A percentile compares a stretch with the other conserved stretches of the same genome.
phyloP scores from a whole-genome alignment of 2,329 filamentous ascomycete species.

The Epichloe sp. region DNA sequence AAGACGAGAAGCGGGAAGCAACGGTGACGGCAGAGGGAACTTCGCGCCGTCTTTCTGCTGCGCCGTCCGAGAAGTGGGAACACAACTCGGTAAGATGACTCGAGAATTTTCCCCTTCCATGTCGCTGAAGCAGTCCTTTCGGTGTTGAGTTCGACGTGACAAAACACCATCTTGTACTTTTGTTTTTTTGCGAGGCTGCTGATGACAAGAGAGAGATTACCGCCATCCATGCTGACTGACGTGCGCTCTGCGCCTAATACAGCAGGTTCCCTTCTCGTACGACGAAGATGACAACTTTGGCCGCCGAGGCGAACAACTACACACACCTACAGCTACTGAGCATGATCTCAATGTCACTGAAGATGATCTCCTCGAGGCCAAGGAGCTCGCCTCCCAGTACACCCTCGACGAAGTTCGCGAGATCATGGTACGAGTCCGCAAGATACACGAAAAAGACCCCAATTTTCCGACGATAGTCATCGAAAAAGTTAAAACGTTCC shows the following conservation, averaged over 20 bases:
- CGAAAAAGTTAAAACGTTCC: conserved; percentile 27
- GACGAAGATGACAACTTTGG: conserved; percentile 24
- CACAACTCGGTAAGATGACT: conserved; percentile 5
- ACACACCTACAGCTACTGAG: conserved; percentile 14
- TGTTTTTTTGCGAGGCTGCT: background rate
- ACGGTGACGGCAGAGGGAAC: conserved; percentile 10
- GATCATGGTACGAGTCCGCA: conserved; percentile 27
- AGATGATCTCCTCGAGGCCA: conserved; percentile 31
- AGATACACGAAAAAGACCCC: conserved; percentile 29
- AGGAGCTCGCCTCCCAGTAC: conserved; percentile 28
- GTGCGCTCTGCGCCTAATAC: background rate
- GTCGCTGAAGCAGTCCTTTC: too few species aligned
- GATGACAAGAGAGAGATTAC: too few species aligned
- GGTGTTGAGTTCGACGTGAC: too few species aligned
- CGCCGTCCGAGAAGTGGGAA: conserved; percentile 7
- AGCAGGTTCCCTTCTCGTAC: conserved; percentile 25
- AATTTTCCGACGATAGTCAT: conserved; percentile 28
- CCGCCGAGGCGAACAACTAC: conserved; percentile 15
- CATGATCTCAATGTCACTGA: conserved; percentile 32
- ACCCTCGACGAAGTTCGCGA: conserved; percentile 29
- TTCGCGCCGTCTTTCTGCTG: conserved; percentile 9
- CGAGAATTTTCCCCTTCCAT: too few species aligned
- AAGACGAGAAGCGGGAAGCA: conserved; percentile 17
- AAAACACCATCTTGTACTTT: background rate
- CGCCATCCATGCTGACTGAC: background rate